These are phyloP conservation scores for Artomyces pyxidatus DNA, from an alignment of 768 basidiomycete genomes.

Conservation along the genomic window DNA sequence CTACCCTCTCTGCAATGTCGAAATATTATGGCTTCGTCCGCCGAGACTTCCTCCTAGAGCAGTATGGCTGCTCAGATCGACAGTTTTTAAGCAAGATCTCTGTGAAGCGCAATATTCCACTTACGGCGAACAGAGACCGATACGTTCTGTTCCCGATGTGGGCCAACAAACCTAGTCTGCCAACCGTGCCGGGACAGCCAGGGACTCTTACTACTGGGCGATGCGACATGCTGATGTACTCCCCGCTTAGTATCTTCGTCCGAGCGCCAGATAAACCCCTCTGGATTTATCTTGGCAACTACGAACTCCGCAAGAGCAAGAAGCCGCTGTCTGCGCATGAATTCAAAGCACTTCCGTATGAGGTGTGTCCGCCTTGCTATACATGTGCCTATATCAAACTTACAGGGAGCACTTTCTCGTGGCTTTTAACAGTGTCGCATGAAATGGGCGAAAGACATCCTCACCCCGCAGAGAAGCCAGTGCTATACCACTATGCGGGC, in stretches of 20 bases:
- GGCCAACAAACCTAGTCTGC: not conserved
- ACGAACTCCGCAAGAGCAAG: not conserved
- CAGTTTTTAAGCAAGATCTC: not conserved
- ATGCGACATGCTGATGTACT: not conserved
- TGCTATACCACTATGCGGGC: too few relatives aligned
- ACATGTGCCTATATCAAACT: too few relatives aligned
- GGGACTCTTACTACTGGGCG: not conserved
- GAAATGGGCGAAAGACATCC: too few relatives aligned
- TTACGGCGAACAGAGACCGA: not conserved
- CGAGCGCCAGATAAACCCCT: not conserved
- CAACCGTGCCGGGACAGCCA: not conserved
- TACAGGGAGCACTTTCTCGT: too few relatives aligned
- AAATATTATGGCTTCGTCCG: not conserved
- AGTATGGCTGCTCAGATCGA: not conserved
- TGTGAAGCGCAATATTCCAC: not conserved
- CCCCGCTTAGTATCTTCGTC: not conserved
- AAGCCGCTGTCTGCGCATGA: not conserved
- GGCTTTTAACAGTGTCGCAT: too few relatives aligned
- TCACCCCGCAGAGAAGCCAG: too few relatives aligned
- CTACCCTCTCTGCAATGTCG: too few relatives aligned
- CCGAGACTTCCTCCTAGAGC: not conserved
- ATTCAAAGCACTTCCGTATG: not conserved
- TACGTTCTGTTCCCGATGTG: not conserved
- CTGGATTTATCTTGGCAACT: not conserved
- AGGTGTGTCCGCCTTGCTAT: not conserved